Conservation (phyloP, 306 rosid species). For the Prunus mume region DNA sequence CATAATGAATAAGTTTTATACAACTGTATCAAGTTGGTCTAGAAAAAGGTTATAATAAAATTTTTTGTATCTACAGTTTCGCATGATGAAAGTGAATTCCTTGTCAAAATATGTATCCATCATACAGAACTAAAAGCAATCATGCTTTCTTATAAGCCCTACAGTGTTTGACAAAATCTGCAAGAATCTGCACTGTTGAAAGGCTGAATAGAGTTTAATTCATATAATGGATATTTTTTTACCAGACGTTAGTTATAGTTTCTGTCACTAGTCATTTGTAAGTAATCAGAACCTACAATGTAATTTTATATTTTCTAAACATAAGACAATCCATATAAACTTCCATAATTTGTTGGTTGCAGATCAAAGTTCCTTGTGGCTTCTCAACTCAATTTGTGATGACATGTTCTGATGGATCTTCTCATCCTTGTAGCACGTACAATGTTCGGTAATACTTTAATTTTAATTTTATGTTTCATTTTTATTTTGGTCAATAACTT, state of each 20-base stretch:
- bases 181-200: neutral
- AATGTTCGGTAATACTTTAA: conserved; percentile 57
- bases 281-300: neutral
- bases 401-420: conserved; percentile 74
- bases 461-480: neutral
- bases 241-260: neutral
- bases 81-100: neutral
- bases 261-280: neutral
- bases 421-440: conserved; percentile 59
- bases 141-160: neutral
- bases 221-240: neutral
- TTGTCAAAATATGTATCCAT: neutral
- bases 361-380: conserved; percentile 93
- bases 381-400: conserved; percentile 73
- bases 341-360: conserved; percentile 21
- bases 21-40: neutral
- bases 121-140: neutral
- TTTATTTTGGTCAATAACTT: neutral
- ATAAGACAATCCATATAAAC: neutral
- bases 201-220: neutral
- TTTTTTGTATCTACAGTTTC: neutral
- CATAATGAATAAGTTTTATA: neutral
- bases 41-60: neutral
- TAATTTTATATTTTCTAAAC: neutral
- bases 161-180: neutral